Conservation (phyloP, 176 grass and related monocot genomes). For the Avena eriantha region DNA sequence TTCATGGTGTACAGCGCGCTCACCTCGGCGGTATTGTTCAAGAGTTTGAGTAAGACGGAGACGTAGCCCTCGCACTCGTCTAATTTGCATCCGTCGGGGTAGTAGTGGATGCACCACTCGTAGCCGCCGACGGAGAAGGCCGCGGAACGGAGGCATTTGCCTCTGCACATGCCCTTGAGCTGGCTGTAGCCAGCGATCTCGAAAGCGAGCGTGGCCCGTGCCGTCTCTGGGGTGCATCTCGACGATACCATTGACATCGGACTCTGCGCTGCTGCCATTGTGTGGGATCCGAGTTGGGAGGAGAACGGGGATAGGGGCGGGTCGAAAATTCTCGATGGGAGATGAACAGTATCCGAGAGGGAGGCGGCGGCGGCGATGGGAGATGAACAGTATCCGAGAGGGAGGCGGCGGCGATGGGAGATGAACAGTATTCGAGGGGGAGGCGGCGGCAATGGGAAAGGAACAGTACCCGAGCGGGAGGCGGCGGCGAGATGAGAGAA, state of each 20-base stretch:
- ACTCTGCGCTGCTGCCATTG: neutral
- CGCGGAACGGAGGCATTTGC: neutral
- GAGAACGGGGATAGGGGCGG: neutral
- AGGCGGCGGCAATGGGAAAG: neutral
- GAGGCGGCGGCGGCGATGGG: neutral
- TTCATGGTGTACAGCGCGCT: neutral
- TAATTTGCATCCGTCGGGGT: neutral
- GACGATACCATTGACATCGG: neutral
- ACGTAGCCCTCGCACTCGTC: neutral
- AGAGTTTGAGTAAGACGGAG: neutral
- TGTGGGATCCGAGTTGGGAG: neutral
- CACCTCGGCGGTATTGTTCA: neutral
- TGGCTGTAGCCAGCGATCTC: neutral
- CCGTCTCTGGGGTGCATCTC: neutral
- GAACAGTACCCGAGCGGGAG: neutral
- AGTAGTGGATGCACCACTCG: neutral
- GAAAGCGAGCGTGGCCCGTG: neutral
- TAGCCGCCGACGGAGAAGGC: conserved; percentile 1
- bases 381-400: neutral
- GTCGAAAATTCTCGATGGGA: neutral
- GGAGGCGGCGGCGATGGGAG: neutral
- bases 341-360: too few relatives aligned
- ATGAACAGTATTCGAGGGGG: neutral
- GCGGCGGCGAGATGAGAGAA: neutral
- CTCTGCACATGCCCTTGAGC: neutral